Evolutionary conservation across 129 eudicot species (phyloP), one percentile per base, ranked within the genome.

Genomic region (Tanacetum coccineum): DNA sequence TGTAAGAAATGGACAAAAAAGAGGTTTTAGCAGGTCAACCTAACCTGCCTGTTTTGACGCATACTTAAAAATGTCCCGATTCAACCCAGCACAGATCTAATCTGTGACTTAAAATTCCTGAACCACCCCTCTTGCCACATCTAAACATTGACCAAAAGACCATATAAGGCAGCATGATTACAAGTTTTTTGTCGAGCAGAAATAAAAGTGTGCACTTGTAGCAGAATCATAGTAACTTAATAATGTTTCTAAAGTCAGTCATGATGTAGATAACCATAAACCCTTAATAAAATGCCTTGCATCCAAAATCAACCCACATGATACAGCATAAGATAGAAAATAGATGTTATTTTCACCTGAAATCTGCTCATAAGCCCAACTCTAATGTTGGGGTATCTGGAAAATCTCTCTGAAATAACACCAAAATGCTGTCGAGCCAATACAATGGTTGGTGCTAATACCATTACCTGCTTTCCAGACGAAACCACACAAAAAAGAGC

Each of bases 281-380:
- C 39, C 36, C 17, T 18, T 14, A 18, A 36, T 68, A 5, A 18
- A 13, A 39, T 51, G 54, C 50, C 46, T 67, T 51, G 1, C 53
- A 68, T 68, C 22, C 40, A 42, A 56, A 22, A 57, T 21, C 53
- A 21, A 21, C 9, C 20, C 55, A 51, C 49, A 42, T 72, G 25
- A 13, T 60, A 39, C 50, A 28, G 60, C 36, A 6, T 20, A 72
- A 72, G 63, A 25, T 25, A 25, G 56, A 13, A 32, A 25, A 14
- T 9, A 20, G 65, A 48, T 2, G 42, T 57, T n/a, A 46, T 53
- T 71, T 13, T 22, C 80, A 92, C 98, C 98, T 88, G 98, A 86
- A 88, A 92, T 82, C 98, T 92, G 84, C 98, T 92, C 53, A 92
- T 79, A 69, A 92, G 91, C 72, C 98, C 98, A 78, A 92, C 89